A percentile compares a stretch with the other conserved stretches of the same genome.
Evolutionary conservation across 805 yeast genomes (phyloP).

Genomic region (Candida fluviatilis): DNA sequence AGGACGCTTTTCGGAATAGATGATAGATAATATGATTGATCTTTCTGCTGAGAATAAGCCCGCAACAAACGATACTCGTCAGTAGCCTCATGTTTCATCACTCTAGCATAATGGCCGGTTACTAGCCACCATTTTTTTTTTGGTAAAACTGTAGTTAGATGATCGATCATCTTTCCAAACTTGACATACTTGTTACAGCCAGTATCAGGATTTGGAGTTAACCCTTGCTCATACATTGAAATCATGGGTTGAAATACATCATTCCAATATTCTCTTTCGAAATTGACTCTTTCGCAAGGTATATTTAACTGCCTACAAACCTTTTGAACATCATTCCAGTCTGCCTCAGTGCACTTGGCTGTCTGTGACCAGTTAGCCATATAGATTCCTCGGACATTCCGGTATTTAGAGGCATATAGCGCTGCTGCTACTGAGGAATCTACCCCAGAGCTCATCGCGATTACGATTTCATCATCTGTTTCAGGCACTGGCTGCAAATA

Average conservation of each 20-base stretch:
- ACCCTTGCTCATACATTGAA: slow-evolving; percentile 60
- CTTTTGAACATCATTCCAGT: slow-evolving; percentile 78
- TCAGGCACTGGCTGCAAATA: slow-evolving; percentile 44
- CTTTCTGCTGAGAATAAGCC: slow-evolving; percentile 60
- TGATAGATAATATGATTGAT: slow-evolving; percentile 88
- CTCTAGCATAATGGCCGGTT: slow-evolving; percentile 77
- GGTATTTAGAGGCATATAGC: slow-evolving; percentile 48
- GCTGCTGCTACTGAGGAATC: slow-evolving; percentile 91
- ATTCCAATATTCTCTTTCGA: slow-evolving; percentile 90
- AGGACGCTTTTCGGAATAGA: slow-evolving; percentile 50
- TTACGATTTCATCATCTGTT: slow-evolving; percentile 55
- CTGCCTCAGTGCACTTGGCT: slow-evolving; percentile 73
- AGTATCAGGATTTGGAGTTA: slow-evolving; percentile 94
- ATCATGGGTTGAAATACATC: slow-evolving; percentile 94
- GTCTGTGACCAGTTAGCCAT: slow-evolving; percentile 89
- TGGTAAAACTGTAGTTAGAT: slow-evolving; percentile 38
- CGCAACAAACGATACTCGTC: slow-evolving; percentile 48
- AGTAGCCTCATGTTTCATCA: slow-evolving; percentile 31
- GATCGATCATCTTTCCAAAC: slow-evolving; percentile 72
- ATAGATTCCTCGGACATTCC: slow-evolving; percentile 73
- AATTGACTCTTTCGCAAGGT: slow-evolving; percentile 70
- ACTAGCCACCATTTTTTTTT: slow-evolving; percentile 72
- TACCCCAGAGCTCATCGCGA: slow-evolving; percentile 97
- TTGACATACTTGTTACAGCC: slow-evolving; percentile 82
- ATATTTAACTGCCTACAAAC: slow-evolving; percentile 61